Evolutionary conservation across 2,329 filamentous ascomycete genomes (phyloP).

Genomic region (Fusarium tanahbumbuense): DNA sequence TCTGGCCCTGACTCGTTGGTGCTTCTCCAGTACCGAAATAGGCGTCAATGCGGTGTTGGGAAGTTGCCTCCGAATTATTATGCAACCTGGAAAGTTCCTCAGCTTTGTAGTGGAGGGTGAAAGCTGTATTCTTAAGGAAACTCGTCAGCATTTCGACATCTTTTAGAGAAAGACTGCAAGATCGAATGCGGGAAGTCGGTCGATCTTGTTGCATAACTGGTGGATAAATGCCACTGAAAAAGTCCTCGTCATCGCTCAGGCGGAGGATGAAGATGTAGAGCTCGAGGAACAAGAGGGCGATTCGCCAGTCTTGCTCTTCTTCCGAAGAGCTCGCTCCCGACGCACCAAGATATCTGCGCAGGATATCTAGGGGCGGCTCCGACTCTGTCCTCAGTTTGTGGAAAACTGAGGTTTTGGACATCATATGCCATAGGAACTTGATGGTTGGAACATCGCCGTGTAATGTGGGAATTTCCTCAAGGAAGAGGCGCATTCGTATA

Average conservation of each 20-base stretch:
- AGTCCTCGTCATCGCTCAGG: slow-evolving; percentile 96
- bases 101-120: slow-evolving; percentile 87
- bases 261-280: slow-evolving; percentile 93
- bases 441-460: slow-evolving; percentile 67
- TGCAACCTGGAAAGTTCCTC: slow-evolving; percentile 64
- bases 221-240: slow-evolving; percentile 72
- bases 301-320: slow-evolving; percentile 78
- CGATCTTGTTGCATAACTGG: slow-evolving; percentile 52
- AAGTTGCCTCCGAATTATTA: slow-evolving; percentile 36
- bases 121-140: slow-evolving; percentile 92
- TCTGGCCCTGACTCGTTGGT: not conserved
- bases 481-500: slow-evolving; percentile 92
- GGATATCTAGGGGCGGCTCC: slow-evolving; percentile 45
- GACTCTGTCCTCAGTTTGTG: slow-evolving; percentile 47
- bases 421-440: slow-evolving; percentile 83
- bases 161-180: slow-evolving; percentile 74
- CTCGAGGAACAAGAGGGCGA: slow-evolving; percentile 90
- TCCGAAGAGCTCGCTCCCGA: slow-evolving; percentile 42
- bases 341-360: slow-evolving; percentile 50
- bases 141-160: slow-evolving; percentile 80
- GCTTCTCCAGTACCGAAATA: slow-evolving; percentile 43
- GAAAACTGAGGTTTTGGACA: slow-evolving; percentile 58
- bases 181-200: slow-evolving; percentile 62
- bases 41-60: slow-evolving; percentile 46
- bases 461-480: slow-evolving; percentile 57